Percentiles rank a stretch among this genome's conserved stretches.
phyloP scores from a whole-genome alignment of 176 grass and related monocot genomes.

The Oryza nivara region DNA sequence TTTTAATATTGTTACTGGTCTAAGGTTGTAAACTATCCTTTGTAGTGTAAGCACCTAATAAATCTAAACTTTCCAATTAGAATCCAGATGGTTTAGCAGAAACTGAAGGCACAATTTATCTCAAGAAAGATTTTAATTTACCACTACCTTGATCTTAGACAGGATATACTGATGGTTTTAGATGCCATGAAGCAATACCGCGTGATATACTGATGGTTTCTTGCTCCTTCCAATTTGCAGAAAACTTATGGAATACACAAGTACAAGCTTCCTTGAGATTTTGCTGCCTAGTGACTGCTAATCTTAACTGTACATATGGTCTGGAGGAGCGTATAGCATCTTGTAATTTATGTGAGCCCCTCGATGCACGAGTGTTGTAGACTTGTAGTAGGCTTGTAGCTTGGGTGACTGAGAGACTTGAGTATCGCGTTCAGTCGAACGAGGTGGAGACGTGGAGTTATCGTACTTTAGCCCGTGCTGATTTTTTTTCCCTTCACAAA shows the following conservation, averaged over 20 bases:
- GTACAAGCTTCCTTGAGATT: not conserved
- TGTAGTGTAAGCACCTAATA: not conserved
- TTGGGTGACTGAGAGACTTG: too few relatives aligned
- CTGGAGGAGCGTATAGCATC: slow-evolving; percentile 37
- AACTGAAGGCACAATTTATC: not conserved
- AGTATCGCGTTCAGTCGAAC: not conserved
- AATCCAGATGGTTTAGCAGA: not conserved
- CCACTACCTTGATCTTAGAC: slow-evolving; percentile 1
- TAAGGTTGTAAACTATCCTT: not conserved
- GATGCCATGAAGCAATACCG: not conserved
- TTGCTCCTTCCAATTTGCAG: slow-evolving; percentile 29
- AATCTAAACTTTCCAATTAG: not conserved
- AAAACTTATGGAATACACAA: slow-evolving; percentile 19
- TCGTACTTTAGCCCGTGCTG: too few relatives aligned
- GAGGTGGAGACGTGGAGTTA: not conserved
- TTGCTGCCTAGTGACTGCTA: slow-evolving; percentile 19
- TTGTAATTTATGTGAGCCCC: slow-evolving; percentile 37
- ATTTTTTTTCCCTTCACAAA: too few relatives aligned
- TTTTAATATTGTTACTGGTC: not conserved
- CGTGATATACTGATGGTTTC: not conserved
- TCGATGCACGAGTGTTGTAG: not conserved
- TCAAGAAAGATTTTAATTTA: not conserved
- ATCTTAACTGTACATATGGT: slow-evolving; percentile 54
- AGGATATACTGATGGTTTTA: not conserved
- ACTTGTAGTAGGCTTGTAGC: not conserved